A percentile compares a stretch with the other conserved stretches of the same genome.
Conservation (phyloP, 805 yeast species). For the Brettanomyces anomalus region DNA sequence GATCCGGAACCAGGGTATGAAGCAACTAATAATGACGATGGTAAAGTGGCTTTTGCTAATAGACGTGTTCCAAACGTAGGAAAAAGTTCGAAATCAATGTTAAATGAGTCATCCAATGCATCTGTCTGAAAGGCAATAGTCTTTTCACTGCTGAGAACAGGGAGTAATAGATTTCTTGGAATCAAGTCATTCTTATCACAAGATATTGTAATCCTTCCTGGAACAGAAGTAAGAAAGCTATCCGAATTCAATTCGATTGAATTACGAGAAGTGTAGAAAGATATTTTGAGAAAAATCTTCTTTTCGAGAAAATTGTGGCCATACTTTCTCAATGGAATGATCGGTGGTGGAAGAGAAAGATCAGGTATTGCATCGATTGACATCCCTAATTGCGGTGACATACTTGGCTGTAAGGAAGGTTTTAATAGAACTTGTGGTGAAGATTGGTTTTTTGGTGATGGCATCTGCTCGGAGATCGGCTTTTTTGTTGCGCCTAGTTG, state of each 20-base stretch:
- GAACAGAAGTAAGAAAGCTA: conserved; percentile 39
- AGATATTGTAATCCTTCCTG: conserved; percentile 78
- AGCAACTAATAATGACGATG: conserved; percentile 42
- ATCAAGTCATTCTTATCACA: conserved; percentile 72
- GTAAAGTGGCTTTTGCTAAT: conserved; percentile 80
- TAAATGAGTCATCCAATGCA: conserved; percentile 52
- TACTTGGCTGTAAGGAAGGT: not conserved
- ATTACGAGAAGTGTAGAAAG: conserved; percentile 43
- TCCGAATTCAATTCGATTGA: conserved; percentile 37
- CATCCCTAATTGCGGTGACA: not conserved
- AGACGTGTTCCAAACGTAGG: conserved; percentile 93
- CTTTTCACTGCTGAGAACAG: conserved; percentile 59
- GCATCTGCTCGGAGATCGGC: not conserved
- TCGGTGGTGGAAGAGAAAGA: conserved; percentile 89
- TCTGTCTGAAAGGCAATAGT: conserved; percentile 76
- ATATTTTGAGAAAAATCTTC: conserved; percentile 73
- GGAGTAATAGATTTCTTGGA: conserved; percentile 78
- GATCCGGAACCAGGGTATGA: conserved; percentile 29
- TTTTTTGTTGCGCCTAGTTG: not conserved
- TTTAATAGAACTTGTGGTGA: not conserved
- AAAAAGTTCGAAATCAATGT: conserved; percentile 79
- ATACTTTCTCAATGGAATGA: conserved; percentile 84
- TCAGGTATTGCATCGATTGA: conserved; percentile 74
- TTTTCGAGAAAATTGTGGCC: conserved; percentile 94
- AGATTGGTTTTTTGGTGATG: not conserved